Evolutionary conservation across 495 filamentous ascomycete species (phyloP).

Genomic region (Aspergillus avenaceus): DNA sequence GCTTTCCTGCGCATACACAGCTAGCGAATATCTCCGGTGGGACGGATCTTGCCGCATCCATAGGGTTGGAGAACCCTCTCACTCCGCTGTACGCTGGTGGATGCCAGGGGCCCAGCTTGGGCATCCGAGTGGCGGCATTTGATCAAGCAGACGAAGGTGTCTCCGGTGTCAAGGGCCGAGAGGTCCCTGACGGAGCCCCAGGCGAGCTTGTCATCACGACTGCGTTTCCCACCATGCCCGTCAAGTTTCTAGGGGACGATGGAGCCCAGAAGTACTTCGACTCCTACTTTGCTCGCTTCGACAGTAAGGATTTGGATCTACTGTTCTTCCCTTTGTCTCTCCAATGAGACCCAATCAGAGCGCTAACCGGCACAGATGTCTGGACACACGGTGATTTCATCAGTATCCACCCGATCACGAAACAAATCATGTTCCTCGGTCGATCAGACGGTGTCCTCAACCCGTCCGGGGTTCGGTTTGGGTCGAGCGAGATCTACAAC

Average conservation of each 20-base stretch:
- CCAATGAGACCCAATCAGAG: background rate
- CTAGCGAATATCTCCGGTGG: slow-evolving; percentile 72
- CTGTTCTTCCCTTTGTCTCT: background rate
- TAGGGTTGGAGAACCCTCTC: slow-evolving; percentile 63
- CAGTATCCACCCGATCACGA: slow-evolving; percentile 61
- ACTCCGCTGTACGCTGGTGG: slow-evolving; percentile 68
- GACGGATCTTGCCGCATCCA: slow-evolving; percentile 71
- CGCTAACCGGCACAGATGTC: slow-evolving; percentile 38
- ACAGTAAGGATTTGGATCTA: slow-evolving; percentile 22
- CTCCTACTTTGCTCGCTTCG: slow-evolving; percentile 68
- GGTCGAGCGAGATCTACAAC: slow-evolving; percentile 71
- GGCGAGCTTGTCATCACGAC: slow-evolving; percentile 68
- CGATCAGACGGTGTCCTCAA: slow-evolving; percentile 76
- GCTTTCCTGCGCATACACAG: slow-evolving; percentile 59
- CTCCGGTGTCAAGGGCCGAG: slow-evolving; percentile 43
- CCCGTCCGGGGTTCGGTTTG: slow-evolving; percentile 73
- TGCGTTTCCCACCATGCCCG: slow-evolving; percentile 72
- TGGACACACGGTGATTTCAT: slow-evolving; percentile 83
- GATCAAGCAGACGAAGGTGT: slow-evolving; percentile 53
- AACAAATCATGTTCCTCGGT: slow-evolving; percentile 62
- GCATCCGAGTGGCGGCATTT: slow-evolving; percentile 61
- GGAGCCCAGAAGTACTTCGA: slow-evolving; percentile 56
- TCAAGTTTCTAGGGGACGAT: slow-evolving; percentile 64
- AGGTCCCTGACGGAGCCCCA: slow-evolving; percentile 55
- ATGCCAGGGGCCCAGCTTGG: slow-evolving; percentile 59